Conservation (phyloP, 2,329 filamentous ascomycete species). For the Capronia epimyces region DNA sequence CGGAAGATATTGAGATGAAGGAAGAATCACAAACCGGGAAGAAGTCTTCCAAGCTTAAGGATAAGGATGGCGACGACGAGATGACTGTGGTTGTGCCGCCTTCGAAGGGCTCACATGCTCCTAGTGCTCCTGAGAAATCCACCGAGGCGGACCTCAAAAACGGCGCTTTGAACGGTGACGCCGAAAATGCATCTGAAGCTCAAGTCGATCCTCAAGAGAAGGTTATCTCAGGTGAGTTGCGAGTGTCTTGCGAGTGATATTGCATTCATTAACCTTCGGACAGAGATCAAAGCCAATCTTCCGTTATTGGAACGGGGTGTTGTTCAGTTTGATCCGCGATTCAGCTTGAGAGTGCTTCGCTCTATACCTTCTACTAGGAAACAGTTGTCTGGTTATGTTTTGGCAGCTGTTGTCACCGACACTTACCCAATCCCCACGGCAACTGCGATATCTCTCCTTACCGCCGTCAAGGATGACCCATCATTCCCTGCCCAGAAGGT, state of each 20-base stretch:
- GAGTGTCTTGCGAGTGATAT: background rate
- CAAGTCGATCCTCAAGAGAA: conserved; percentile 45
- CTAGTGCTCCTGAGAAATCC: conserved; percentile 53
- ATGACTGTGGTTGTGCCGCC: conserved; percentile 77
- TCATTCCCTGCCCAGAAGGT: conserved; percentile 53
- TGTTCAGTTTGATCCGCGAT: conserved; percentile 86
- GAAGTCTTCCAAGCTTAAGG: conserved; percentile 55
- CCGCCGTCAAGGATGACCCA: conserved; percentile 59
- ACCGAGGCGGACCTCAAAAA: conserved; percentile 70
- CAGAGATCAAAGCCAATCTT: conserved; percentile 95
- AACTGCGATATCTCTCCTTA: conserved; percentile 64
- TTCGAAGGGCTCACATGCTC: conserved; percentile 58
- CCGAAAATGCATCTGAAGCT: conserved; percentile 39
- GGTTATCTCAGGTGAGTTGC: conserved; percentile 43
- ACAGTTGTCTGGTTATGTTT: conserved; percentile 73
- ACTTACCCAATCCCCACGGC: conserved; percentile 66
- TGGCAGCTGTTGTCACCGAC: conserved; percentile 73
- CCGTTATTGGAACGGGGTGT: conserved; percentile 86
- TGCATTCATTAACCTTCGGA: conserved; percentile 1
- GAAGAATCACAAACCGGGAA: conserved; percentile 54
- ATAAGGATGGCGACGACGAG: conserved; percentile 67
- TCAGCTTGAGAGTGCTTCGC: conserved; percentile 85
- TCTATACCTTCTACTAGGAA: conserved; percentile 96
- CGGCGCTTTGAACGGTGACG: conserved; percentile 41
- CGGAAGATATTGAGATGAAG: conserved; percentile 67